These are phyloP conservation scores for Gastrolobium villosum DNA, from an alignment of 306 rosid genomes.

Conservation along the genomic window DNA sequence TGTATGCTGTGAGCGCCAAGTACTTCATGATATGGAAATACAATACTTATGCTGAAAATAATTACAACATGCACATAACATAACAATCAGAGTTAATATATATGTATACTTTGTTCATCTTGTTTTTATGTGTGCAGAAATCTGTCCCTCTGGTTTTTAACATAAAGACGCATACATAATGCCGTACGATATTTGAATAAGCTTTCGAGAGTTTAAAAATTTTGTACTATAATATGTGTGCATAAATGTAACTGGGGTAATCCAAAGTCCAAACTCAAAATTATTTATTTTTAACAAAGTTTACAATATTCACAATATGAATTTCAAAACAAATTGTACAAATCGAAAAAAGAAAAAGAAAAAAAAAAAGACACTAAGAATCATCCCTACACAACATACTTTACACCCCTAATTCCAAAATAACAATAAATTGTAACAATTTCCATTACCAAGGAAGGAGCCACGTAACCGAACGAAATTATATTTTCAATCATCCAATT, in stretches of 20 bases:
- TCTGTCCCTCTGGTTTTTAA: not conserved
- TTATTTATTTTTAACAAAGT: no score
- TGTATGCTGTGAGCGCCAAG: no score
- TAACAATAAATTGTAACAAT: no score
- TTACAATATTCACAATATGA: no score
- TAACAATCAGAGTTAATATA: not conserved
- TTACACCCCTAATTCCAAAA: no score
- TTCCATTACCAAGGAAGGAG: no score
- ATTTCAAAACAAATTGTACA: no score
- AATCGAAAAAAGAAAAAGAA: no score
- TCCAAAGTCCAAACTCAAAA: no score
- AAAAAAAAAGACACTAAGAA: no score
- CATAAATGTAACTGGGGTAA: no score
- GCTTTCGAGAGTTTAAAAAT: not conserved
- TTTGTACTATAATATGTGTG: not conserved
- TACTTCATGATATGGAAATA: not conserved
- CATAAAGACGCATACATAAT: not conserved
- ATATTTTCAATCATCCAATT: slow-evolving; percentile 31
- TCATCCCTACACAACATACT: no score
- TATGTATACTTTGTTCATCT: not conserved
- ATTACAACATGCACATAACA: not conserved
- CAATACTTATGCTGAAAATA: not conserved
- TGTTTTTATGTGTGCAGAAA: not conserved
- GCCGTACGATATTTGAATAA: not conserved
- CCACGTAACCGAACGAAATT: not conserved